Conservation (phyloP, 2,329 filamentous ascomycete genomes). For the Sclerotinia spermophila region DNA sequence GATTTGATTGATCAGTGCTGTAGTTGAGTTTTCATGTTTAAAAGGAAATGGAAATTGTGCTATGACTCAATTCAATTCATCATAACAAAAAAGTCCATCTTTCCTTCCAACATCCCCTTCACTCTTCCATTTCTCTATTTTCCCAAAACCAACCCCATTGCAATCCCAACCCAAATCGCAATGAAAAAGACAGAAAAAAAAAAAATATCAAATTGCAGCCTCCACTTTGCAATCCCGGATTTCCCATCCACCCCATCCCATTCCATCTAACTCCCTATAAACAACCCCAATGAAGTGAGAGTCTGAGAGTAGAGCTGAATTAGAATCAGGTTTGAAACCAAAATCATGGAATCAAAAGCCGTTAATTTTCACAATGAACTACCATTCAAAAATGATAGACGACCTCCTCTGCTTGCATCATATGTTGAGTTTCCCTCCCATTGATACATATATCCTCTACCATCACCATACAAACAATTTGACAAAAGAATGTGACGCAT, state of each 20-base stretch:
- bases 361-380: neutral
- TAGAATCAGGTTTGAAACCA: conserved; percentile 2
- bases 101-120: neutral
- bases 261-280: conserved; percentile 10
- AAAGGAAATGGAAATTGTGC: neutral
- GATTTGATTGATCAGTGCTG: neutral
- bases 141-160: neutral
- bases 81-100: neutral
- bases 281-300: neutral
- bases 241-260: neutral
- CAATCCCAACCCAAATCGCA: conserved; percentile 5
- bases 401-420: neutral
- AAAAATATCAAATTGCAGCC: neutral
- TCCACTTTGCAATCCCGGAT: neutral
- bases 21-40: neutral
- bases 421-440: neutral
- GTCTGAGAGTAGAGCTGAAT: conserved; percentile 11
- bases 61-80: conserved; percentile 12
- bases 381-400: conserved; percentile 12
- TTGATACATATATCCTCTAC: conserved; percentile 10
- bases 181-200: conserved; percentile 5
- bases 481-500: neutral
- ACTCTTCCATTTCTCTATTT: neutral
- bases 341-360: conserved; percentile 1
- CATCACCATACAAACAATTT: conserved; percentile 2